Conservation (phyloP, 805 yeast genomes). For the Ogataea chonburiensis region DNA sequence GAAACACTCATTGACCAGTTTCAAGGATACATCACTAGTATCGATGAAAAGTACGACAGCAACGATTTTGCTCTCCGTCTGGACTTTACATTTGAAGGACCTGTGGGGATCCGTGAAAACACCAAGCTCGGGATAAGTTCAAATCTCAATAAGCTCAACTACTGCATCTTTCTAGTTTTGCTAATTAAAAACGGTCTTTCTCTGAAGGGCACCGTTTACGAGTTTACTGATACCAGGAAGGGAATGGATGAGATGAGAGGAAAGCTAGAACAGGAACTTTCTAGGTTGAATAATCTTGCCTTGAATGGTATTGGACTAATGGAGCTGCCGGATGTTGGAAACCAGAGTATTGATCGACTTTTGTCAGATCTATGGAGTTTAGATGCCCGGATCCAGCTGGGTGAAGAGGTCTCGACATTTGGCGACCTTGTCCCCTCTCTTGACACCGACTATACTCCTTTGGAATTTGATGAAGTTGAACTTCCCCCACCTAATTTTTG, state of each 20-base stretch:
- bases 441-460: neutral
- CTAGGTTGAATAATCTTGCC: constrained; percentile 3
- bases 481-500: constrained; percentile 3
- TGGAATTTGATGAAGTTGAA: constrained; percentile 1
- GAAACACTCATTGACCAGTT: constrained; percentile 1
- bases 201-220: constrained; percentile 4
- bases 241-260: neutral
- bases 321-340: neutral
- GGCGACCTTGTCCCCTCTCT: constrained; percentile 1
- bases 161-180: neutral
- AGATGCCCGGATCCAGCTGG: constrained; percentile 2
- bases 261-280: neutral
- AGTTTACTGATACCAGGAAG: neutral
- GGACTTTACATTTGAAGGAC: constrained; percentile 5
- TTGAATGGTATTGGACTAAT: constrained; percentile 8
- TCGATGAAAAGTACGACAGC: constrained; percentile 7
- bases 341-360: neutral
- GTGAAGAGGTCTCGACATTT: constrained; percentile 5
- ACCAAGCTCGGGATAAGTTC: neutral
- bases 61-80: constrained; percentile 6
- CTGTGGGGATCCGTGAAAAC: constrained; percentile 9
- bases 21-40: constrained; percentile 4
- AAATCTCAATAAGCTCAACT: constrained; percentile 2
- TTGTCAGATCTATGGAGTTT: constrained; percentile 1
- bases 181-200: constrained; percentile 10